phyloP scores from a whole-genome alignment of 2,329 filamentous ascomycete species.

The Emmonsiellopsis sp. region DNA sequence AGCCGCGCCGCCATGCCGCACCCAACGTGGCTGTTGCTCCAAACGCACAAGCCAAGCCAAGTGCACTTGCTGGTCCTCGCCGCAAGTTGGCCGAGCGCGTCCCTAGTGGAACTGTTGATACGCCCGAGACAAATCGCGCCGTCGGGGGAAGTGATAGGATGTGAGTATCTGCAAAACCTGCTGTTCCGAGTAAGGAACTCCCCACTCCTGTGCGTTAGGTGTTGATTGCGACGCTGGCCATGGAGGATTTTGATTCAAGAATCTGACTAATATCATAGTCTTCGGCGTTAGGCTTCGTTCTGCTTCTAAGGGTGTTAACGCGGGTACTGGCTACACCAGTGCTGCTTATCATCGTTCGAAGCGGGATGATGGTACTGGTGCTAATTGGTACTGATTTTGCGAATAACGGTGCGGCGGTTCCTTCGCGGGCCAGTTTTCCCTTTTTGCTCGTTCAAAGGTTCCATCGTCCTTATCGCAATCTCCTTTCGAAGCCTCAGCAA shows the following conservation, averaged over 20 bases:
- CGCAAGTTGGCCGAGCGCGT: constrained; percentile 74
- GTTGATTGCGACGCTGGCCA: constrained; percentile 63
- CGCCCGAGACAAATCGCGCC: constrained; percentile 64
- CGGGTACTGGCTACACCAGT: constrained; percentile 31
- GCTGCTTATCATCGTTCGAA: constrained; percentile 43
- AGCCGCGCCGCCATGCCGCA: constrained; percentile 57
- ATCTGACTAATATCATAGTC: constrained; percentile 73
- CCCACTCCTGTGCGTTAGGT: constrained; percentile 77
- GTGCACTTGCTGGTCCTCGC: constrained; percentile 65
- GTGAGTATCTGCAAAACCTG: constrained; percentile 71
- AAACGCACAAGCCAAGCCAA: constrained; percentile 58
- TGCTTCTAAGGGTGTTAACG: constrained; percentile 62
- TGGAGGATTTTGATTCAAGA: constrained; percentile 64
- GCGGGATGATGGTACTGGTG: constrained; percentile 45
- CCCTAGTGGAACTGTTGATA: constrained; percentile 48
- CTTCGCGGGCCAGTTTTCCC: constrained; percentile 4
- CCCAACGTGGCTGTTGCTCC: constrained; percentile 50
- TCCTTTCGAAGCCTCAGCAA: constrained; percentile 7
- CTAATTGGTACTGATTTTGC: constrained; percentile 37
- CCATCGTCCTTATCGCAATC: constrained; percentile 6
- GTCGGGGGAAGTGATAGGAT: constrained; percentile 82
- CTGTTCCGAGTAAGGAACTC: constrained; percentile 78
- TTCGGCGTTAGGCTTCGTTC: constrained; percentile 80
- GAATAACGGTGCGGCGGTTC: constrained; percentile 17
- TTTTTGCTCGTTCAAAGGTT: constrained; percentile 3